phyloP scores from a whole-genome alignment of 176 grass and related monocot genomes.

The Oryza nivara region DNA sequence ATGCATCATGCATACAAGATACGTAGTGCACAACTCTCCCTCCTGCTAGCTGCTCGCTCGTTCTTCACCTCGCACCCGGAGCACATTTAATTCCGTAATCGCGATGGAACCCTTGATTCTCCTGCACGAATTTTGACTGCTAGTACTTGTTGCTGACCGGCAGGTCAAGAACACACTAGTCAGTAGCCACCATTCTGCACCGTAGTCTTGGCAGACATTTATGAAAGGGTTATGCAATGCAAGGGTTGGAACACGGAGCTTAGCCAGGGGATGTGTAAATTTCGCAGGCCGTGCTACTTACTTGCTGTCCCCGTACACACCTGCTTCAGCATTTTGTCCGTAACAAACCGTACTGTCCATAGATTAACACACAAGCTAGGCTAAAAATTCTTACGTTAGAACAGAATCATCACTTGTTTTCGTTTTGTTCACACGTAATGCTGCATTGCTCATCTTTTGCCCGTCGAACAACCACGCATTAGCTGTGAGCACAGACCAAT shows the following conservation, averaged over 20 bases:
- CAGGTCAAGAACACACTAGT: constrained; percentile 27
- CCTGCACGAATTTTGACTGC: constrained; percentile 36
- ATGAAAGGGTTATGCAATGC: constrained; percentile 34
- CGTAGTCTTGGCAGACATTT: constrained; percentile 45
- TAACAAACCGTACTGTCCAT: neutral
- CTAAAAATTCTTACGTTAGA: neutral
- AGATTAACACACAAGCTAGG: neutral
- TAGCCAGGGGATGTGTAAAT: constrained; percentile 9
- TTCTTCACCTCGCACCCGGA: neutral
- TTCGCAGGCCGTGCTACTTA: neutral
- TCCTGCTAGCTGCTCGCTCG: neutral
- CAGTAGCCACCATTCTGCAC: neutral
- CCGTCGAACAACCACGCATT: constrained; percentile 13
- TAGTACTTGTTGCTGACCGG: neutral
- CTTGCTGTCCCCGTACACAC: constrained; percentile 8
- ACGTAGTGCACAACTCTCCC: no score
- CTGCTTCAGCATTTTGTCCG: constrained; percentile 1
- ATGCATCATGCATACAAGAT: no score
- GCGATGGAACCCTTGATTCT: neutral
- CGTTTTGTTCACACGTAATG: neutral
- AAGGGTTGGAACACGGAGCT: neutral
- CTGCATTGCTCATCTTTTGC: constrained; percentile 3
- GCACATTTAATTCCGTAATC: neutral
- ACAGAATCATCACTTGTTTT: neutral
- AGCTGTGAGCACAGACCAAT: constrained; percentile 17